phyloP scores from a whole-genome alignment of 2,329 filamentous ascomycete species.

The Sporothrix protearum region DNA sequence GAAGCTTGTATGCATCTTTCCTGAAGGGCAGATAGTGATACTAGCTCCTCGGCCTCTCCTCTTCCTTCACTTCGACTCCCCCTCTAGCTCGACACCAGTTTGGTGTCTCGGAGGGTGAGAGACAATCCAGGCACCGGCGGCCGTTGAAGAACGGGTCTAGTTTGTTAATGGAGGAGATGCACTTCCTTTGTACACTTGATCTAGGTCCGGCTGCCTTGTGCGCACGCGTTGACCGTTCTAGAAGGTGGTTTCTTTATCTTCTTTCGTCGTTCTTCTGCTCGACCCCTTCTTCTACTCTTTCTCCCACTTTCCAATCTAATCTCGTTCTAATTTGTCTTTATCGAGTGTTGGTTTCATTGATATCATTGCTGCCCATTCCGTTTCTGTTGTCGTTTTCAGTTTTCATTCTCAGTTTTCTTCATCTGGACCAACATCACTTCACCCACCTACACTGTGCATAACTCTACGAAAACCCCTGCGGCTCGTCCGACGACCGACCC shows the following conservation, averaged over 20 bases:
- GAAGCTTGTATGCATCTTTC: neutral
- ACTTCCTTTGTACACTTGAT: neutral
- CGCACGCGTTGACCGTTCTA: neutral
- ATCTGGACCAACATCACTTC: neutral
- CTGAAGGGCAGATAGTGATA: neutral
- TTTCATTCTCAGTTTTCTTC: too few relatives aligned
- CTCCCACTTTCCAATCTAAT: neutral
- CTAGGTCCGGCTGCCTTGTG: too few relatives aligned
- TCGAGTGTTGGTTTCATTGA: neutral
- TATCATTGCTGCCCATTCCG: too few relatives aligned
- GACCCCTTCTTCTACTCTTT: neutral
- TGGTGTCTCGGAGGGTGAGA: too few relatives aligned
- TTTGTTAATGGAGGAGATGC: neutral
- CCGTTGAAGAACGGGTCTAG: constrained; percentile 8
- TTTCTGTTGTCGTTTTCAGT: neutral
- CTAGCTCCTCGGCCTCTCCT: neutral
- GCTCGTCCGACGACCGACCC: neutral
- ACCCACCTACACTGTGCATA: neutral
- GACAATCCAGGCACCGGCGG: neutral
- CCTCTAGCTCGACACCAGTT: neutral
- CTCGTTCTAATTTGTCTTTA: neutral
- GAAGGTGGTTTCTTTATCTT: constrained; percentile 1
- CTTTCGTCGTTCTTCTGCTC: neutral
- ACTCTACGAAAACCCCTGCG: neutral
- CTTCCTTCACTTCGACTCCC: neutral